phyloP scores from a whole-genome alignment of 2,329 filamentous ascomycete species.

The Verticillium dahliae region DNA sequence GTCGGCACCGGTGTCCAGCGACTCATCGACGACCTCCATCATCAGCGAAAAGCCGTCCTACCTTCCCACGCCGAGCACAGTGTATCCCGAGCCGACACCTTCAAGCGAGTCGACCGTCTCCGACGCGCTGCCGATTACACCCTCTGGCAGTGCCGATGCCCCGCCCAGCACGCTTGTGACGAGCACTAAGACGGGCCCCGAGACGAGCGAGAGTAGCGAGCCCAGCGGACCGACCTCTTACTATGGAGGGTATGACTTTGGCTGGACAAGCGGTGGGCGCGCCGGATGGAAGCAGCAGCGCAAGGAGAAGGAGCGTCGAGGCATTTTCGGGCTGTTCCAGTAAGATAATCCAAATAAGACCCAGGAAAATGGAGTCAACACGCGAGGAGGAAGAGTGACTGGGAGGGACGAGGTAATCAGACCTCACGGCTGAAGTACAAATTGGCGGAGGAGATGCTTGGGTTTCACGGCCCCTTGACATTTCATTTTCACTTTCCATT shows the following conservation, averaged over 20 bases:
- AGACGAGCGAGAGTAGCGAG: not conserved
- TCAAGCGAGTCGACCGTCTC: not conserved
- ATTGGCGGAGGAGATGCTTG: not conserved
- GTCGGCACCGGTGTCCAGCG: not conserved
- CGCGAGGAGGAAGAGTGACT: no score
- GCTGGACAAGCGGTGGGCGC: not conserved
- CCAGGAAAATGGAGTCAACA: no score
- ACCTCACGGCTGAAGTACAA: not conserved
- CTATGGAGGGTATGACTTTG: not conserved
- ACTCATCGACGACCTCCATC: not conserved
- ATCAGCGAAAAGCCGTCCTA: not conserved
- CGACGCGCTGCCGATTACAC: slow-evolving; percentile 3
- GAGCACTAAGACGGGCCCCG: not conserved
- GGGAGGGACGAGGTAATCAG: not conserved
- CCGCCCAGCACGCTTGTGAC: not conserved
- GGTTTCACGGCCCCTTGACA: not conserved
- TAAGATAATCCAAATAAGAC: not conserved
- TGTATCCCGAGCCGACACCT: not conserved
- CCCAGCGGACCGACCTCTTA: not conserved
- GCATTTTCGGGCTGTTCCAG: not conserved
- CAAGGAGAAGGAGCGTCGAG: not conserved
- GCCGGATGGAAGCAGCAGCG: not conserved
- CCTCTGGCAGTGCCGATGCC: not conserved
- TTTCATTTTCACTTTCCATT: not conserved
- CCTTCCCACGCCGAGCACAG: not conserved